Evolutionary conservation across 1,139 yeast species (phyloP).

Genomic region (Diutina siamensis): DNA sequence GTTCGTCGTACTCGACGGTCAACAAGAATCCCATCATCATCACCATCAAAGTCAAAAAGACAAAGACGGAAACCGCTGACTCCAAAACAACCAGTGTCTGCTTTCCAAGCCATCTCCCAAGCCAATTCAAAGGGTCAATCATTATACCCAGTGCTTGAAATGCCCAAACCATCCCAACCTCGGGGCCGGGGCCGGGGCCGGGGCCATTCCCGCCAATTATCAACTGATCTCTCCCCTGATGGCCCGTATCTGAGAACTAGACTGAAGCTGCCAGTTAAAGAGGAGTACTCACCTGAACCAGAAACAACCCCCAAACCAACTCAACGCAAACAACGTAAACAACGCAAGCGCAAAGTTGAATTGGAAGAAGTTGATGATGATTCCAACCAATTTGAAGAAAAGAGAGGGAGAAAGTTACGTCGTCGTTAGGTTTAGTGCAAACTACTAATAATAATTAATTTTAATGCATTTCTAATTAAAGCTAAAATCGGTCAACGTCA

Average conservation of each 20-base stretch:
- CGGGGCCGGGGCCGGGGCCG: neutral
- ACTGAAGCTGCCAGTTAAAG: constrained; percentile 4
- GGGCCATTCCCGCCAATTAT: neutral
- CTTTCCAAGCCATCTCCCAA: neutral
- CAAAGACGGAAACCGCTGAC: neutral
- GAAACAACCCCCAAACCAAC: no score
- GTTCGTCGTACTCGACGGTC: neutral
- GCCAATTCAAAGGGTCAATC: neutral
- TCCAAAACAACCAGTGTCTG: neutral
- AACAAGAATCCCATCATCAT: neutral
- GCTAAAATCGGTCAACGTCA: constrained; percentile 26
- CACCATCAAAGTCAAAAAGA: neutral
- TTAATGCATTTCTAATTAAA: constrained; percentile 7
- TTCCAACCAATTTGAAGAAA: neutral
- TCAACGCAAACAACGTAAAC: neutral
- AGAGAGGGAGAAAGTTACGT: neutral
- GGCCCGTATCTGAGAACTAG: constrained; percentile 1
- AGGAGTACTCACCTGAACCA: neutral
- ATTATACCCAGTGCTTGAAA: neutral
- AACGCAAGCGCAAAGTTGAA: neutral
- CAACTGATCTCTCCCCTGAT: neutral
- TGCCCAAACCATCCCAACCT: no score
- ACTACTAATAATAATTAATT: no score
- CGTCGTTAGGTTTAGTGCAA: no score
- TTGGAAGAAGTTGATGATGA: neutral